Percentiles rank a stretch among this genome's conserved stretches.
These are phyloP conservation scores for Sedum album DNA, from an alignment of 164 flowering plant genomes.

Conservation along the genomic window DNA sequence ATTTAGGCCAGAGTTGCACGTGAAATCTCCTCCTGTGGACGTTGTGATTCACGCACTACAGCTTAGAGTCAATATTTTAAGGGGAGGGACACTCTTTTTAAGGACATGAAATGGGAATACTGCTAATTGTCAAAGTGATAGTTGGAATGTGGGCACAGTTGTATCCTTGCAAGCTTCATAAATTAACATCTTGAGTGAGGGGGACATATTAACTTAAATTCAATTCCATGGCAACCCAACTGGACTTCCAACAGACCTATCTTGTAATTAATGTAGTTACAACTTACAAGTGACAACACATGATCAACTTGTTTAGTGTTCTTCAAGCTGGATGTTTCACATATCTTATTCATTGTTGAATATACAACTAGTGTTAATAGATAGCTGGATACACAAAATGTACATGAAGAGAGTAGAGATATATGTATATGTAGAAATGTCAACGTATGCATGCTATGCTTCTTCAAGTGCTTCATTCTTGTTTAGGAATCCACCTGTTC, in stretches of 20 bases:
- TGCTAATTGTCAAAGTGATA: not conserved
- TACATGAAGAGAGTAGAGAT: constrained; percentile 11
- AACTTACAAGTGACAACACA: no score
- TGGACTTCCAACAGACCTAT: not conserved
- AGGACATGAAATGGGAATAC: not conserved
- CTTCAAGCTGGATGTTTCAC: not conserved
- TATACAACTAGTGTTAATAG: not conserved
- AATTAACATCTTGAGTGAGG: not conserved
- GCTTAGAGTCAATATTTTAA: no score
- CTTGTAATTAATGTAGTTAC: no score
- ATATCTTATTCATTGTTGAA: not conserved
- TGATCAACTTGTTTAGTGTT: not conserved
- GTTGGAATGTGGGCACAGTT: not conserved
- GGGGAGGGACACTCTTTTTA: no score
- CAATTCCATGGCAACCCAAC: not conserved
- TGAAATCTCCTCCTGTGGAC: not conserved
- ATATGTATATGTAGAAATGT: constrained; percentile 7
- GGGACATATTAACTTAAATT: not conserved
- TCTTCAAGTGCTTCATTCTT: constrained; percentile 34
- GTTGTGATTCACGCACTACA: no score
- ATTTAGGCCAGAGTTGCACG: not conserved
- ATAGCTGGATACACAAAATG: constrained; percentile 12
- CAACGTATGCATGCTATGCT: not conserved
- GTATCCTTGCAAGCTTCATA: not conserved
- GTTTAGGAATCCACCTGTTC: constrained; percentile 95